phyloP scores from a whole-genome alignment of 2,329 filamentous ascomycete genomes.

The Xylariaceae sp. region DNA sequence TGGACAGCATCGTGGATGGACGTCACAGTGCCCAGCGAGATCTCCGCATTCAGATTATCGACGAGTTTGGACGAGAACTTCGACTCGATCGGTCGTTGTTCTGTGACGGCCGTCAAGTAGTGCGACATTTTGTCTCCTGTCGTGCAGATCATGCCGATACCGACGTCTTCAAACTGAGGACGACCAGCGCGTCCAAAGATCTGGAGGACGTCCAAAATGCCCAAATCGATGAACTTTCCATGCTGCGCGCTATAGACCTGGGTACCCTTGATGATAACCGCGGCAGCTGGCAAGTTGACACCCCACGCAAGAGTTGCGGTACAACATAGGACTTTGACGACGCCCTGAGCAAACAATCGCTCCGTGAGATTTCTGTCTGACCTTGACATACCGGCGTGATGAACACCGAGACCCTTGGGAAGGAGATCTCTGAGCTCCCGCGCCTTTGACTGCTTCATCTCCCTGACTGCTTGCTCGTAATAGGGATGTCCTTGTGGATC shows the following conservation, averaged over 20 bases:
- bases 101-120: slow-evolving; percentile 87
- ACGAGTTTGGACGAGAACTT: slow-evolving; percentile 89
- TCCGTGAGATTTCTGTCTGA: slow-evolving; percentile 96
- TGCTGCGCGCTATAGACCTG: slow-evolving; percentile 95
- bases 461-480: slow-evolving; percentile 73
- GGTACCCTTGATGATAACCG: slow-evolving; percentile 96
- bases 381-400: slow-evolving; percentile 94
- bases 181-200: slow-evolving; percentile 98
- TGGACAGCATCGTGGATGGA: slow-evolving; percentile 90
- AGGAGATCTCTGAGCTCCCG: slow-evolving; percentile 84
- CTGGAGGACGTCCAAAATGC: slow-evolving; percentile 93
- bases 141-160: slow-evolving; percentile 97
- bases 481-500: slow-evolving; percentile 73
- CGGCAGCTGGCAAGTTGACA: slow-evolving; percentile 94
- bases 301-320: slow-evolving; percentile 97
- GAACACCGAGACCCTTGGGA: slow-evolving; percentile 85
- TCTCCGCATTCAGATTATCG: slow-evolving; percentile 94
- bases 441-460: slow-evolving; percentile 81
- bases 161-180: slow-evolving; percentile 94
- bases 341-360: slow-evolving; percentile 79
- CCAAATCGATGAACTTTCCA: slow-evolving; percentile 92
- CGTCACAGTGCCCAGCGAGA: slow-evolving; percentile 88
- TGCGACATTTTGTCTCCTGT: slow-evolving; percentile 89
- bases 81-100: slow-evolving; percentile 97
- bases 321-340: slow-evolving; percentile 97